Percentiles rank a stretch among this genome's conserved stretches.
Conservation (phyloP, 768 basidiomycete species). For the Termitomyces sp. region DNA sequence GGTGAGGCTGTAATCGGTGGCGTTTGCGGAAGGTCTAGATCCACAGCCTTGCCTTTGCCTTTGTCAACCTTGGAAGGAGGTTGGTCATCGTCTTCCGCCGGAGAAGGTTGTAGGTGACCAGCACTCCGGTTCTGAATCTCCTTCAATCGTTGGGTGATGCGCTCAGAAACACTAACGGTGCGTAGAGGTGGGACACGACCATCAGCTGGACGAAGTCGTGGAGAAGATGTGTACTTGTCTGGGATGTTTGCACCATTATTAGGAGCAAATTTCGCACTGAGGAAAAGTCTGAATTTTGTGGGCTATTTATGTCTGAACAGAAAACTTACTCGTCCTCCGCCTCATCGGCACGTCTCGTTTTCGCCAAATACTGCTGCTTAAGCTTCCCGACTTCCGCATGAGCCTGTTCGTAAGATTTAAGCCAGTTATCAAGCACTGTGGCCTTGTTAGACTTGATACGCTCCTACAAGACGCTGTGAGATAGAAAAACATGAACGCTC, state of each 20-base stretch:
- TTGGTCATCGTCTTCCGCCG: conserved; percentile 28
- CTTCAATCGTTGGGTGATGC: conserved; percentile 77
- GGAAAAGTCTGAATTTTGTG: background rate
- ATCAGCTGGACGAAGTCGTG: conserved; percentile 56
- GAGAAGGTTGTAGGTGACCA: conserved; percentile 26
- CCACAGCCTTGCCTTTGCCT: conserved; percentile 68
- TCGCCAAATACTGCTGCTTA: conserved; percentile 71
- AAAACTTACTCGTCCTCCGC: conserved; percentile 85
- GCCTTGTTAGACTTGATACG: conserved; percentile 55
- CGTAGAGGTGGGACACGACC: conserved; percentile 52
- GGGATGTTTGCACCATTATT: conserved; percentile 38
- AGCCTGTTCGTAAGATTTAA: conserved; percentile 65
- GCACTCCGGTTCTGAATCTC: conserved; percentile 64
- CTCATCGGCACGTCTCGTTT: conserved; percentile 83
- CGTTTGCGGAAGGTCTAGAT: conserved; percentile 24
- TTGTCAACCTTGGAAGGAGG: conserved; percentile 66
- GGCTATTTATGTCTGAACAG: conserved; percentile 2
- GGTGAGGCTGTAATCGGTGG: conserved; percentile 44
- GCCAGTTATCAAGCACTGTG: conserved; percentile 59
- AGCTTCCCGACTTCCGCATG: conserved; percentile 65
- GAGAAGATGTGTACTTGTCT: conserved; percentile 83
- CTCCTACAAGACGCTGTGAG: conserved; percentile 34
- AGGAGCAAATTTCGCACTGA: conserved; percentile 85
- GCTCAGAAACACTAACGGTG: conserved; percentile 79
- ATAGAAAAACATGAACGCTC: conserved; percentile 5